Percentiles rank a stretch among this genome's conserved stretches.
Conservation (phyloP, 1,284 basidiomycete genomes). For the Microbotryomycetes sp. region DNA sequence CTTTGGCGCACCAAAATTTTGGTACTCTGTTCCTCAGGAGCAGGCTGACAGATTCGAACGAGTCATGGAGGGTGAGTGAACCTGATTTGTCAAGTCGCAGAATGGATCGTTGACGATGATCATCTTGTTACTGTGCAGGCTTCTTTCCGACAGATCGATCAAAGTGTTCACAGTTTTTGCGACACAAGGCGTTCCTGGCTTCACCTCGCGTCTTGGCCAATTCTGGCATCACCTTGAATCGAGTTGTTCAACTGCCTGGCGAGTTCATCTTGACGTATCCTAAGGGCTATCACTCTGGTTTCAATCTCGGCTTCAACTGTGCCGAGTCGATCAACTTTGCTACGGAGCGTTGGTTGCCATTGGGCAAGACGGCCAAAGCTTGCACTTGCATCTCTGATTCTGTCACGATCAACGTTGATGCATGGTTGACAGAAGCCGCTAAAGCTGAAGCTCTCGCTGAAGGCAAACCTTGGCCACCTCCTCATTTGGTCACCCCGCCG, state of each 20-base stretch:
- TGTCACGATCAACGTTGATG: constrained; percentile 84
- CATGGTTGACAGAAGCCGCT: constrained; percentile 42
- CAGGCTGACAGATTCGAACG: constrained; percentile 69
- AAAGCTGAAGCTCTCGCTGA: constrained; percentile 23
- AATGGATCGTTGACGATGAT: constrained; percentile 5
- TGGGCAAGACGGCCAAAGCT: constrained; percentile 71
- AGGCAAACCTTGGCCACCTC: constrained; percentile 21
- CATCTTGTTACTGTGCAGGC: constrained; percentile 47
- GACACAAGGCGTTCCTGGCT: constrained; percentile 93
- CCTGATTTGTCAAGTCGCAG: not conserved
- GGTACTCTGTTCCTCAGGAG: constrained; percentile 91
- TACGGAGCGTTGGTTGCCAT: constrained; percentile 81
- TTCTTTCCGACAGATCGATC: constrained; percentile 80
- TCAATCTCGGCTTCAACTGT: constrained; percentile 95
- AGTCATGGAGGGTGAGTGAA: constrained; percentile 68
- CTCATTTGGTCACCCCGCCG: constrained; percentile 3
- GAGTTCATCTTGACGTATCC: constrained; percentile 98
- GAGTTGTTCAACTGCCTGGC: constrained; percentile 78
- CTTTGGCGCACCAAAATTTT: constrained; percentile 91
- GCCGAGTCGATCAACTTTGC: constrained; percentile 98
- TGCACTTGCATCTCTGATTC: constrained; percentile 79
- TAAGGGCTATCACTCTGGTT: constrained; percentile 55
- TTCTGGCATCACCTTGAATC: constrained; percentile 75
- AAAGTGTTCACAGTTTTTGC: constrained; percentile 83
- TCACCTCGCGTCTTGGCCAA: constrained; percentile 77